phyloP scores from a whole-genome alignment of 257 asterid species.

The Jacaranda copaia region DNA sequence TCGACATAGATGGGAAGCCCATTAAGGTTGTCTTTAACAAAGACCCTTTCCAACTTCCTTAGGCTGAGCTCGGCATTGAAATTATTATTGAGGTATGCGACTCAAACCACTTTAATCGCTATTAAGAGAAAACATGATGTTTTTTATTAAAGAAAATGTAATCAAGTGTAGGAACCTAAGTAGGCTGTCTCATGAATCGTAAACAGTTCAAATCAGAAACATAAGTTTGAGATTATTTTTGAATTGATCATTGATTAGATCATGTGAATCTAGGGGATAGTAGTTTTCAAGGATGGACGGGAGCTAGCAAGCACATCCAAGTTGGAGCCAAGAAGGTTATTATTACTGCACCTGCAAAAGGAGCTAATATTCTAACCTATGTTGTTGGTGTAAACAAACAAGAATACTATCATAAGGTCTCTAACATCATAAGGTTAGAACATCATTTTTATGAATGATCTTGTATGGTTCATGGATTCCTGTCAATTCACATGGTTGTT shows the following conservation, averaged over 20 bases:
- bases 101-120: not conserved
- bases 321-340: constrained; percentile 98
- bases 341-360: constrained; percentile 97
- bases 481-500: not conserved
- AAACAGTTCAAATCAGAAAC: not conserved
- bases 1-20: constrained; percentile 86
- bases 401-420: constrained; percentile 75
- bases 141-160: too few relatives aligned
- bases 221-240: too few relatives aligned
- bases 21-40: constrained; percentile 83
- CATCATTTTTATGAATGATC: too few relatives aligned
- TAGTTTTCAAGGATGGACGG: constrained; percentile 94
- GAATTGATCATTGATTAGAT: not conserved
- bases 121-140: too few relatives aligned
- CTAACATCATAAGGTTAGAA: constrained; percentile 80
- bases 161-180: not conserved
- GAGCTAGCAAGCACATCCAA: constrained; percentile 97
- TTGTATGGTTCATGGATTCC: too few relatives aligned
- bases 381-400: constrained; percentile 91
- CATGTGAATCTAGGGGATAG: constrained; percentile 70
- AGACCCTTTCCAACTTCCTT: constrained; percentile 93
- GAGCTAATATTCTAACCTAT: constrained; percentile 93
- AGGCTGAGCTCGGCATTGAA: constrained; percentile 95
- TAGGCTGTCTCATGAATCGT: not conserved
- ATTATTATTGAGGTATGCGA: constrained; percentile 80